phyloP scores from a whole-genome alignment of 2,329 filamentous ascomycete genomes.

The Venturia carpophila region DNA sequence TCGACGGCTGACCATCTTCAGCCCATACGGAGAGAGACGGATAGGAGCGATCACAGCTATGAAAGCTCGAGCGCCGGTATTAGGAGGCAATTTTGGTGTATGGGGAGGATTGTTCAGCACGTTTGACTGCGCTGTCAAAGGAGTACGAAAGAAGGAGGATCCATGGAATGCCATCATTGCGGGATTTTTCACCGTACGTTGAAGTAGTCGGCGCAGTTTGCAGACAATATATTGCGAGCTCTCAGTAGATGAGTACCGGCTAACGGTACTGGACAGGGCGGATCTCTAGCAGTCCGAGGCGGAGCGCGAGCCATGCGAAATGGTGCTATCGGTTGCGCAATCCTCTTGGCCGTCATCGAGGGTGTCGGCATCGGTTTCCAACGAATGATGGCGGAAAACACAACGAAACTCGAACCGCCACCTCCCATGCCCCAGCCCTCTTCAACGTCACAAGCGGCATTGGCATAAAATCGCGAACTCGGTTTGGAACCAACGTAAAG shows the following conservation, averaged over 20 bases:
- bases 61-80: conserved; percentile 91
- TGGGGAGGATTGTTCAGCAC: conserved; percentile 96
- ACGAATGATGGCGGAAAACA: conserved; percentile 86
- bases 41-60: conserved; percentile 93
- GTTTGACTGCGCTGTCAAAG: conserved; percentile 95
- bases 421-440: conserved; percentile 28
- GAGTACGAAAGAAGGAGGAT: conserved; percentile 85
- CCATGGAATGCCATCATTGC: conserved; percentile 97
- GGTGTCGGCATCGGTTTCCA: conserved; percentile 94
- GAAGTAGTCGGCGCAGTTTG: too few species aligned
- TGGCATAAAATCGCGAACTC: conserved; percentile 8
- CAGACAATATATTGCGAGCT: background rate
- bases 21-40: conserved; percentile 76
- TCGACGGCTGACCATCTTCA: conserved; percentile 28
- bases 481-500: background rate
- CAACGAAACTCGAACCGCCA: conserved; percentile 60
- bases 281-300: conserved; percentile 82
- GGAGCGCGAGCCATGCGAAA: conserved; percentile 89
- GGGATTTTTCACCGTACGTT: conserved; percentile 78
- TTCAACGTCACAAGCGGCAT: background rate
- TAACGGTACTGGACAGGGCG: conserved; percentile 33
- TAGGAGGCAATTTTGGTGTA: conserved; percentile 95
- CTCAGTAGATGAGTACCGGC: background rate
- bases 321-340: conserved; percentile 90
- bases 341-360: conserved; percentile 91